phyloP scores from a whole-genome alignment of 1,284 basidiomycete species.

The Anthracocystis setariae region DNA sequence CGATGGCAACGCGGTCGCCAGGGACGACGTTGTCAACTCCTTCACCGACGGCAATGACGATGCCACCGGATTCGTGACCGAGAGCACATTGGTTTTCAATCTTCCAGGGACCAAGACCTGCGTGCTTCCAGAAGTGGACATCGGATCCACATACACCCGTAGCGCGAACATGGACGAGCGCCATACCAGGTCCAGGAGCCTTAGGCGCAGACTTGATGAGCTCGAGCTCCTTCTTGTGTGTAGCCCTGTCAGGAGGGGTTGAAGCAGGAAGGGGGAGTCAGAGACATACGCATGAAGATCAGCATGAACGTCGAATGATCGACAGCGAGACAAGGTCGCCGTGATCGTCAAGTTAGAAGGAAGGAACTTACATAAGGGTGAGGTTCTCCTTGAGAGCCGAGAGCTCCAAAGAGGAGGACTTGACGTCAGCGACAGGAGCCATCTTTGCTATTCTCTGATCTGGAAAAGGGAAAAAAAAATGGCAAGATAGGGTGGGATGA shows the following conservation, averaged over 20 bases:
- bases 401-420: constrained; percentile 32
- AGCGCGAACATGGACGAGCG: constrained; percentile 61
- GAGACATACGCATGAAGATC: too few relatives aligned
- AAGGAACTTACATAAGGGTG: constrained; percentile 49
- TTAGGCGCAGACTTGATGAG: constrained; percentile 48
- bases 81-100: constrained; percentile 59
- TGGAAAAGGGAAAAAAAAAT: neutral
- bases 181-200: constrained; percentile 59
- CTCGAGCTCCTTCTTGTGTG: constrained; percentile 57
- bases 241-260: too few relatives aligned
- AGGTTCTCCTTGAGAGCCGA: constrained; percentile 55
- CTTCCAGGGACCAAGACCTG: constrained; percentile 59
- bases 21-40: constrained; percentile 56
- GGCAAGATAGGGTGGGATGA: neutral
- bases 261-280: too few relatives aligned
- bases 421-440: constrained; percentile 45
- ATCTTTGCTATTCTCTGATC: constrained; percentile 13
- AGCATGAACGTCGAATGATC: too few relatives aligned
- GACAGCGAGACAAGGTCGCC: neutral
- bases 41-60: constrained; percentile 62
- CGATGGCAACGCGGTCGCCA: constrained; percentile 64
- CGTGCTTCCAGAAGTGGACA: constrained; percentile 73
- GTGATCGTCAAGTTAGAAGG: too few relatives aligned
- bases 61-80: constrained; percentile 64
- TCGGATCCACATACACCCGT: constrained; percentile 66